Base-by-base conservation (phyloP, 345 rosid genomes). In the Lepidium didymum region DNA sequence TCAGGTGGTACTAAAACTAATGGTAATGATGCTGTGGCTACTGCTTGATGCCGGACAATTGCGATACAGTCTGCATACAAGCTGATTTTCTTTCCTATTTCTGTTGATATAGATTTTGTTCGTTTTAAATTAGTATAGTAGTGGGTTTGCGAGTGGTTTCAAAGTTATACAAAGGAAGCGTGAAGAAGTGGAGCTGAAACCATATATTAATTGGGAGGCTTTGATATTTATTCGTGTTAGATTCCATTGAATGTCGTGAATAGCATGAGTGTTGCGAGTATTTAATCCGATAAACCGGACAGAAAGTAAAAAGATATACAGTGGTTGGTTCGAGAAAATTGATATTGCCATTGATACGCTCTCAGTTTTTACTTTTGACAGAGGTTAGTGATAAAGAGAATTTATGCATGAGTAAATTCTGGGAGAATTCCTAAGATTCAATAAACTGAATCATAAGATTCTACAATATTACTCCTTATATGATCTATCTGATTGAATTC, bases 241-340 rank as follows among this genome's bases (percentile, higher is more conserved):
- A 59, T 42, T 43, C n/a, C 49, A 35, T 73, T 55, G 42, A 25
- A 59, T 73, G 33, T 41, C 67, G 77, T 73, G 50, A 73, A 59
- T 59, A 66, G 12, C 67, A 19, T 50, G 37, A 44, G 15, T 57
- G 71, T 37, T 37, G 58, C 65, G 44, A 13, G 55, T 12, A 36
- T 37, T 51, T 38, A 69, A 18, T 69, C 47, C 27, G 43, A 50
- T 59, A 3, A 38, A 18, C 33, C 16, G 40, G 56, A 56, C 16
- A 33, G 56, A 56, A 56, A 56, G 9, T 37, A 7, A 41, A 29
- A 65, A 56, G 46, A 53, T 50, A 12, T 66, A 41, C 40, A 41
- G 29, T 38, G 66, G 10, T 34, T 47, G 50, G 16, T 44, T 35
- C 54, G 61, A 59, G 25, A 44, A 29, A 29, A 57, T 57, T 29